Percentiles rank a stretch among this genome's conserved stretches.
Evolutionary conservation across 176 grass and related monocot genomes (phyloP).

Genomic region (Rhynchospora pubera): DNA sequence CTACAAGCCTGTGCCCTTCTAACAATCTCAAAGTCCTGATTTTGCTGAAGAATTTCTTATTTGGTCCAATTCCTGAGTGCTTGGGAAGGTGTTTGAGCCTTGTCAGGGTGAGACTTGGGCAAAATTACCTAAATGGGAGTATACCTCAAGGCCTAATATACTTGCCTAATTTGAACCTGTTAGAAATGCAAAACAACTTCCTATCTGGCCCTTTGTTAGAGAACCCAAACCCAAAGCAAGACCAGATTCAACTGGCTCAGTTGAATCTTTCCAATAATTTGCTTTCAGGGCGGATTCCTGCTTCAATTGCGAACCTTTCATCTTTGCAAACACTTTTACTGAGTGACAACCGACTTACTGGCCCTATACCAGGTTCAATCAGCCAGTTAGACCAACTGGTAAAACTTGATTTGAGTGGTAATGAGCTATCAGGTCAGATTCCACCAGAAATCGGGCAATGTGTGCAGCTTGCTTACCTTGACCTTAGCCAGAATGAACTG

Average conservation of each 20-base stretch:
- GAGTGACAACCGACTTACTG: constrained; percentile 50
- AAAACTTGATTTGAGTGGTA: constrained; percentile 71
- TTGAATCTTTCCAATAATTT: constrained; percentile 86
- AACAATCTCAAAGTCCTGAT: constrained; percentile 62
- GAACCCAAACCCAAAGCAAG: constrained; percentile 11
- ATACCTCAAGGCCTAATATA: constrained; percentile 69
- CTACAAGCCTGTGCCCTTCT: constrained; percentile 49
- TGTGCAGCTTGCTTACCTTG: constrained; percentile 71
- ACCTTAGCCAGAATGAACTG: constrained; percentile 81
- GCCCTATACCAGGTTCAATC: constrained; percentile 39
- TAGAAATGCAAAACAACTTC: constrained; percentile 94
- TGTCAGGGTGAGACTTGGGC: constrained; percentile 71
- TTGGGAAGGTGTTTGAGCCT: constrained; percentile 71
- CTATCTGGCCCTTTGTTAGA: constrained; percentile 55
- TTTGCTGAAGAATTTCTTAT: constrained; percentile 89
- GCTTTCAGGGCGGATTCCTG: constrained; percentile 51
- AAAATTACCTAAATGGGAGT: constrained; percentile 97
- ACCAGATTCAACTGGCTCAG: constrained; percentile 51
- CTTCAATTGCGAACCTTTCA: constrained; percentile 50
- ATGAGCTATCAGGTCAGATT: constrained; percentile 39
- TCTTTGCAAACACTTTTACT: constrained; percentile 57
- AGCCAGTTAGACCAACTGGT: constrained; percentile 45
- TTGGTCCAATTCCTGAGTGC: constrained; percentile 56
- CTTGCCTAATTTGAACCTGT: constrained; percentile 63
- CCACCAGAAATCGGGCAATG: constrained; percentile 39